Evolutionary conservation across 495 filamentous ascomycete genomes (phyloP).

Genomic region (Xylaria intraflava): DNA sequence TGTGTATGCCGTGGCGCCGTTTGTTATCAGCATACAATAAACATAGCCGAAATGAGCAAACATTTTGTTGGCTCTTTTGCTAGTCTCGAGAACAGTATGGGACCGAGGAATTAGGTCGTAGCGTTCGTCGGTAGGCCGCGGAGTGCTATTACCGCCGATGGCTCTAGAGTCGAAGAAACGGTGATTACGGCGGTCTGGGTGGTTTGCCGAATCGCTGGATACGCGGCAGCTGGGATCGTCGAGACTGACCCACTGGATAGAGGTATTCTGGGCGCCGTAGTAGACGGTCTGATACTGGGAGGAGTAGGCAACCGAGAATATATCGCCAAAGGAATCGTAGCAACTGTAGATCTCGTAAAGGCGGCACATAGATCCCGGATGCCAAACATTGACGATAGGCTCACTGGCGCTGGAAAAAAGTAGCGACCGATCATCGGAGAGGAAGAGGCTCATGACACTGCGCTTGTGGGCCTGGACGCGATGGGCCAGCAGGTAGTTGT

Average conservation of each 20-base stretch:
- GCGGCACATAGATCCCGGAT: constrained; percentile 36
- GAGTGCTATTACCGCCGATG: constrained; percentile 70
- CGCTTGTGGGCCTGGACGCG: constrained; percentile 81
- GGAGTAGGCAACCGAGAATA: constrained; percentile 89
- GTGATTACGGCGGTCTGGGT: constrained; percentile 77
- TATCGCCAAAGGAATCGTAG: constrained; percentile 83
- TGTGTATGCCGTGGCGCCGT: constrained; percentile 52
- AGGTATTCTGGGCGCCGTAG: constrained; percentile 89
- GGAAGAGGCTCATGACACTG: constrained; percentile 77
- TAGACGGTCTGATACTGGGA: constrained; percentile 71
- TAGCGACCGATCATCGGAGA: constrained; percentile 64
- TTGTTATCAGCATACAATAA: constrained; percentile 84
- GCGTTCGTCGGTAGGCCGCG: constrained; percentile 50
- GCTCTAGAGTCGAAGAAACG: constrained; percentile 91
- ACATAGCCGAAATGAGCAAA: constrained; percentile 95
- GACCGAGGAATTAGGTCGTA: constrained; percentile 47
- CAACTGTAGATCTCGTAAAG: constrained; percentile 88
- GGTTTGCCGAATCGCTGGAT: constrained; percentile 56
- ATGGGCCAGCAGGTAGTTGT: constrained; percentile 70
- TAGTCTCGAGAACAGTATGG: constrained; percentile 66
- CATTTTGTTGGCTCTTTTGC: constrained; percentile 69
- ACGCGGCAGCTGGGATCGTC: constrained; percentile 44
- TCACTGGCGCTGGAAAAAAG: constrained; percentile 94
- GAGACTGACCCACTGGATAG: constrained; percentile 63
- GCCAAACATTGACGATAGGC: constrained; percentile 79